These are phyloP conservation scores for Coemansia sp. DNA, from an alignment of 192 early-diverging fungal species.

Conservation along the genomic window DNA sequence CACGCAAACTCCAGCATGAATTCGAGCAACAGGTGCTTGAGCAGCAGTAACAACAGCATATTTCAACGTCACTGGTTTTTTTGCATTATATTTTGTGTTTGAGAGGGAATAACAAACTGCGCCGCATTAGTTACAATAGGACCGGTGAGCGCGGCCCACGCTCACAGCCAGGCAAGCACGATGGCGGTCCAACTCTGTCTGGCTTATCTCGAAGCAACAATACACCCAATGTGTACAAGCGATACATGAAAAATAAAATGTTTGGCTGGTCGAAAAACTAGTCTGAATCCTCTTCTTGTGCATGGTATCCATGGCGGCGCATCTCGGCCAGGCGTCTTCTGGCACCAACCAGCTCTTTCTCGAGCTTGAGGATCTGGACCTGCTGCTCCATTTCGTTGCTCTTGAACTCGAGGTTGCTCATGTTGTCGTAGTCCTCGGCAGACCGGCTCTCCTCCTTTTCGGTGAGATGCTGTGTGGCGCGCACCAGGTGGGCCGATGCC, in stretches of 20 bases:
- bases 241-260: not conserved
- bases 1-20: constrained; percentile 44
- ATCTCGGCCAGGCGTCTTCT: constrained; percentile 88
- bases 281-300: constrained; percentile 23
- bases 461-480: constrained; percentile 82
- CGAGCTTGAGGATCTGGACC: constrained; percentile 92
- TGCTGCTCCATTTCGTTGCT: constrained; percentile 98
- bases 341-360: constrained; percentile 86
- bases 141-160: constrained; percentile 6
- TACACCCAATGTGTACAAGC: not conserved
- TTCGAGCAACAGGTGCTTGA: constrained; percentile 22
- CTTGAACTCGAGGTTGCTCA: constrained; percentile 93
- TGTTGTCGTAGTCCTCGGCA: constrained; percentile 64
- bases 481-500: constrained; percentile 85
- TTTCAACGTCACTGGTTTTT: not conserved
- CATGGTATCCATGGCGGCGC: constrained; percentile 80
- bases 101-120: not conserved
- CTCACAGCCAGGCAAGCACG: constrained; percentile 2
- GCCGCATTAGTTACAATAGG: not conserved
- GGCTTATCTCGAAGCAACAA: not conserved
- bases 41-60: not conserved
- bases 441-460: constrained; percentile 62
- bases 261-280: constrained; percentile 6
- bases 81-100: constrained; percentile 6
- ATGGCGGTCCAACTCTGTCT: not conserved